Evolutionary conservation across 2,329 filamentous ascomycete genomes (phyloP).

Genomic region (Dactylellina leptospora): DNA sequence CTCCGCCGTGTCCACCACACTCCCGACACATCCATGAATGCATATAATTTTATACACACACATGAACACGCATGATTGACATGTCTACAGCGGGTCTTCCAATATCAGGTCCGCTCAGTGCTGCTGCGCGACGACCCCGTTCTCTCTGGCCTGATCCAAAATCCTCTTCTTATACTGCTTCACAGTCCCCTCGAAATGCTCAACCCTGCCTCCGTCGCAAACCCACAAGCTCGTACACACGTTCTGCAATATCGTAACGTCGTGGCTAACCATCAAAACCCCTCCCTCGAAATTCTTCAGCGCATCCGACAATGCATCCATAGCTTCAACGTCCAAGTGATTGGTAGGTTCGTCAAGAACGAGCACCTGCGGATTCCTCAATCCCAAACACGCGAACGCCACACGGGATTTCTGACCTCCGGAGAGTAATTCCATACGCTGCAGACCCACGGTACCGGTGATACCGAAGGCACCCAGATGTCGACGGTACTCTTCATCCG

Average conservation of each 20-base stretch:
- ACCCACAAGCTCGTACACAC: slow-evolving; percentile 97
- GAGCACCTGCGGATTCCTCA: slow-evolving; percentile 94
- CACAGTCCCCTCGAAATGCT: slow-evolving; percentile 95
- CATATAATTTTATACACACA: background rate
- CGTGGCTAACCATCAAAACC: slow-evolving; percentile 98
- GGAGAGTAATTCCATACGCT: slow-evolving; percentile 92
- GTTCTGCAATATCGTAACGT: slow-evolving; percentile 97
- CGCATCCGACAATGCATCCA: slow-evolving; percentile 91
- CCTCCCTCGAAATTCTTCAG: slow-evolving; percentile 88
- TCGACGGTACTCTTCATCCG: slow-evolving; percentile 95
- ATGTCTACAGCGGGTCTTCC: background rate
- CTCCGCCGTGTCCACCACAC: too few species aligned
- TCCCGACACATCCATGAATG: background rate
- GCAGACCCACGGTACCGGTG: slow-evolving; percentile 93
- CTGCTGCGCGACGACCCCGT: slow-evolving; percentile 80
- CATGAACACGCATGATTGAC: background rate
- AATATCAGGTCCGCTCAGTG: slow-evolving; percentile 3
- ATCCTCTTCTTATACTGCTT: slow-evolving; percentile 96
- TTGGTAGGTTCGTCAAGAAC: slow-evolving; percentile 99
- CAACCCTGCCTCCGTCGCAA: slow-evolving; percentile 90
- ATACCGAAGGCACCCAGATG: slow-evolving; percentile 89
- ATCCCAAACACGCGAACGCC: slow-evolving; percentile 92
- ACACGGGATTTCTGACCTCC: slow-evolving; percentile 99
- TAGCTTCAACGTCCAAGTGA: slow-evolving; percentile 98
- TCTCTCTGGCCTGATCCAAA: slow-evolving; percentile 82